phyloP scores from a whole-genome alignment of 1,284 basidiomycete species.

The Ustilago cynodontis region DNA sequence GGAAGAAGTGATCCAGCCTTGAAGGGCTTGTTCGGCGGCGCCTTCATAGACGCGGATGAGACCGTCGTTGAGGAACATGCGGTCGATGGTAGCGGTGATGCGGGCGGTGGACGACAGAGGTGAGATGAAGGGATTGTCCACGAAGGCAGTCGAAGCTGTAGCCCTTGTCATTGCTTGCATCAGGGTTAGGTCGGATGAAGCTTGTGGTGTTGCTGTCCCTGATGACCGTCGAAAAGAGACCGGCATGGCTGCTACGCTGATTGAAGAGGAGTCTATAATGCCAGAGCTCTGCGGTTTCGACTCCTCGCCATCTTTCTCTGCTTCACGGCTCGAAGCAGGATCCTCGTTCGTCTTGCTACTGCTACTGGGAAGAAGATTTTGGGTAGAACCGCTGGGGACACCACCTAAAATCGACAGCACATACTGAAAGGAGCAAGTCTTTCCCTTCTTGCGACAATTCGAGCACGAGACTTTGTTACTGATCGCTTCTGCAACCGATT shows the following conservation, averaged over 20 bases:
- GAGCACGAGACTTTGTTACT: constrained; percentile 29
- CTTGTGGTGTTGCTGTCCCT: too few relatives aligned
- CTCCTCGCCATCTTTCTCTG: too few relatives aligned
- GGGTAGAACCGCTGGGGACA: constrained; percentile 1
- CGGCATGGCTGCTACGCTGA: too few relatives aligned
- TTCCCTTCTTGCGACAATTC: constrained; percentile 36
- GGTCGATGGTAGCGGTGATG: constrained; percentile 24
- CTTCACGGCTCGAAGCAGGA: too few relatives aligned
- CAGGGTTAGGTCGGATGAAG: too few relatives aligned
- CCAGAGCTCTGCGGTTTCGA: too few relatives aligned
- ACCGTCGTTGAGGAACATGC: constrained; percentile 31
- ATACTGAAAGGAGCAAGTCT: constrained; percentile 31
- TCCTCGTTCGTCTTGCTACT: neutral
- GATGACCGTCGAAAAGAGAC: too few relatives aligned
- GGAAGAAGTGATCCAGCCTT: constrained; percentile 35
- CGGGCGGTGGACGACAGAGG: constrained; percentile 16
- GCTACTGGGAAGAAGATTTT: neutral
- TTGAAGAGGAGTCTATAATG: too few relatives aligned
- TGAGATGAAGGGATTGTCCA: neutral
- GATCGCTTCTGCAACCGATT: constrained; percentile 39
- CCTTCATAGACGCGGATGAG: constrained; percentile 38
- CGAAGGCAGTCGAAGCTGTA: too few relatives aligned
- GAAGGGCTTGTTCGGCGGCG: constrained; percentile 32
- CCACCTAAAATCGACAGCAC: constrained; percentile 34
- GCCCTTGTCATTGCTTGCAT: too few relatives aligned